Conservation (phyloP, 176 grass and related monocot genomes). For the Musa schizocarpa region DNA sequence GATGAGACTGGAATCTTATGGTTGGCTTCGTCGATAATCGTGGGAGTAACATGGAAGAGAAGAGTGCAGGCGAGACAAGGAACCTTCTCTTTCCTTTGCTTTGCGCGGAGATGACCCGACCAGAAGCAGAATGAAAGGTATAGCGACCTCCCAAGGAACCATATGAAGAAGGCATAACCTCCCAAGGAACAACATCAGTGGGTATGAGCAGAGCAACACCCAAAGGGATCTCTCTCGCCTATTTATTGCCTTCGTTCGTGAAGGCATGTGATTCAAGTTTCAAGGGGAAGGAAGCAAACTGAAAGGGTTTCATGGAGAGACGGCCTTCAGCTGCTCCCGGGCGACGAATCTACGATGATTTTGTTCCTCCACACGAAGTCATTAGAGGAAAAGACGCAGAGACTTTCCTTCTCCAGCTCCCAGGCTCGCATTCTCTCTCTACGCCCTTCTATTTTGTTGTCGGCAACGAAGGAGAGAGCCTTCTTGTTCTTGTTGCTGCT, state of each 20-base stretch:
- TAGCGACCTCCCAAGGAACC: neutral
- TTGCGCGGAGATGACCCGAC: neutral
- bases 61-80: neutral
- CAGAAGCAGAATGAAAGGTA: neutral
- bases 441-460: neutral
- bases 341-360: slow-evolving; percentile 39
- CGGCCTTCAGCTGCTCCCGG: neutral
- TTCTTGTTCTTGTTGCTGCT: neutral
- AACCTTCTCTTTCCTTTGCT: neutral
- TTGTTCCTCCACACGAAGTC: slow-evolving; percentile 36
- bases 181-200: neutral
- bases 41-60: neutral
- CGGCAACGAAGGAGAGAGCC: neutral
- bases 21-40: no score
- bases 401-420: slow-evolving; percentile 40
- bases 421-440: slow-evolving; percentile 22
- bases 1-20: no score
- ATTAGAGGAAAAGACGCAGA: slow-evolving; percentile 20
- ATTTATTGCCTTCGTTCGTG: neutral
- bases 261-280: neutral
- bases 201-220: neutral
- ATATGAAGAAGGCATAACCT: neutral
- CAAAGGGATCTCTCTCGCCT: neutral
- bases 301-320: neutral
- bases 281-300: neutral